phyloP scores from a whole-genome alignment of 2,329 filamentous ascomycete species.

The Shiraia sp. region DNA sequence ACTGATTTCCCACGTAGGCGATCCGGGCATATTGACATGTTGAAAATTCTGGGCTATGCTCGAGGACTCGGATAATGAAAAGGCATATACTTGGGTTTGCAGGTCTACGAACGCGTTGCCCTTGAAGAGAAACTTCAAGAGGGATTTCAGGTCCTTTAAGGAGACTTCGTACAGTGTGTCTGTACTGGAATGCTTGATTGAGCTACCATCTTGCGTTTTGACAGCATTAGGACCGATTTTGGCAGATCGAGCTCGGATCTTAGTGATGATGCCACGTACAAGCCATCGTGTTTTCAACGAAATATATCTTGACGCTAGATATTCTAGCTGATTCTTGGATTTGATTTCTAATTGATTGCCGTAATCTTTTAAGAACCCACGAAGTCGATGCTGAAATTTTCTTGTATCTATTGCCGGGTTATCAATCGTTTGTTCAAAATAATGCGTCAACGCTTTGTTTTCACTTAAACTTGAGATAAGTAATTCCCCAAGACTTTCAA shows the following conservation, averaged over 20 bases:
- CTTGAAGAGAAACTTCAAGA: slow-evolving; percentile 15
- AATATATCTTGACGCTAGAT: slow-evolving; percentile 9
- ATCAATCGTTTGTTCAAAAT: no score
- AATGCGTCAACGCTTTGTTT: no score
- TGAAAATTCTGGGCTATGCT: no score
- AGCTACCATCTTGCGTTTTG: slow-evolving; percentile 2
- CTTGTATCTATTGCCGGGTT: slow-evolving; percentile 5
- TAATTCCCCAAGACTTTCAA: no score
- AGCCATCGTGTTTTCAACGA: slow-evolving; percentile 6
- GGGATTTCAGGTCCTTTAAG: no score
- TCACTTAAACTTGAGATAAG: no score
- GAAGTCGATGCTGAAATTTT: slow-evolving; percentile 5
- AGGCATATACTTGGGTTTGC: slow-evolving; percentile 9
- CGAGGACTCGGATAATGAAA: slow-evolving; percentile 5
- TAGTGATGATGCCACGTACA: slow-evolving; percentile 9
- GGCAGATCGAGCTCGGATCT: no score
- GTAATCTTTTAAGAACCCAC: slow-evolving; percentile 7
- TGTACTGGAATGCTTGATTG: no score
- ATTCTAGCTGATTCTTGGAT: slow-evolving; percentile 4
- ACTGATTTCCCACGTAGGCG: no score
- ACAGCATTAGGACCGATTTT: no score
- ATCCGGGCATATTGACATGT: no score
- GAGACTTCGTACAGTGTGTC: no score
- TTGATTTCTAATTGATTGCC: slow-evolving; percentile 1
- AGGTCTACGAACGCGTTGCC: slow-evolving; percentile 16